Evolutionary conservation across 2,329 filamentous ascomycete species (phyloP).

Genomic region (Aureobasidium sp.): DNA sequence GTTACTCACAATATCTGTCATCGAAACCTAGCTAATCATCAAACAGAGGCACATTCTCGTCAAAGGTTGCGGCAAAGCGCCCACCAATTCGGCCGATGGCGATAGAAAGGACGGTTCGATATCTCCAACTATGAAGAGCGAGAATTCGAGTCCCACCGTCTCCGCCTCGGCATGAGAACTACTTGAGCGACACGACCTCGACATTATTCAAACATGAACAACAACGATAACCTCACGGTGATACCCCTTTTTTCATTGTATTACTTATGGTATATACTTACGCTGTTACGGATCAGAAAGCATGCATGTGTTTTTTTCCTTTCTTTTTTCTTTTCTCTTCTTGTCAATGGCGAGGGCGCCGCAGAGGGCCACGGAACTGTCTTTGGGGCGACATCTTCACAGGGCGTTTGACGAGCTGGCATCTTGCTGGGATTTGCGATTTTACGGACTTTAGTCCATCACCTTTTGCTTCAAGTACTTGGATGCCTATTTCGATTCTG

Average conservation of each 20-base stretch:
- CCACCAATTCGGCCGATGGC: constrained; percentile 26
- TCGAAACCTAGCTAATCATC: background rate
- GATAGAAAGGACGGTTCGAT: constrained; percentile 32
- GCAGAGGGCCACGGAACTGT: constrained; percentile 5
- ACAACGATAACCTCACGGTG: constrained; percentile 12
- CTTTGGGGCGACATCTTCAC: background rate
- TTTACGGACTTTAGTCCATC: background rate
- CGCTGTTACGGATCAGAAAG: constrained; percentile 15
- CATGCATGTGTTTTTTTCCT: constrained; percentile 10
- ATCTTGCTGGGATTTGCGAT: background rate
- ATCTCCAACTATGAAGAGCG: constrained; percentile 29
- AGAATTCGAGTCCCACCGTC: constrained; percentile 27
- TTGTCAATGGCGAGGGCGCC: background rate
- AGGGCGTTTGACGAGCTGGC: constrained; percentile 6
- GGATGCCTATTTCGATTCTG: constrained; percentile 12
- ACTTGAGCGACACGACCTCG: background rate
- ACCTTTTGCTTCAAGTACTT: constrained; percentile 3
- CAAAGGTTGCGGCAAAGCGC: constrained; percentile 57
- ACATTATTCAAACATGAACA: background rate
- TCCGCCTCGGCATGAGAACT: constrained; percentile 21
- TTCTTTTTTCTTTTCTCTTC: background rate
- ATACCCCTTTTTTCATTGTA: constrained; percentile 19
- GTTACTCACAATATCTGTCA: background rate
- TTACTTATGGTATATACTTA: constrained; percentile 16
- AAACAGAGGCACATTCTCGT: constrained; percentile 58